Conservation (phyloP, 169 alveolate species). For the Cryptosporidium baileyi region DNA sequence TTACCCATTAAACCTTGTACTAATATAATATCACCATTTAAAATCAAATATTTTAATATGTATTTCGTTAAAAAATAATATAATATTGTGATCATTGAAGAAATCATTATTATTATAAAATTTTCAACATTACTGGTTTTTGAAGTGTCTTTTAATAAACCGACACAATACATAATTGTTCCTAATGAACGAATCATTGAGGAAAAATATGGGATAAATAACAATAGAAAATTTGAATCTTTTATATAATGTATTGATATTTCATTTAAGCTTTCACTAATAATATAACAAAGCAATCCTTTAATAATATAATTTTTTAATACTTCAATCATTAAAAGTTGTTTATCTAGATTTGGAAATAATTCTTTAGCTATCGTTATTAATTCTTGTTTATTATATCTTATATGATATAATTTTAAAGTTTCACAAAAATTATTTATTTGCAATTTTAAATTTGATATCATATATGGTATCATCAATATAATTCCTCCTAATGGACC, state of each 20-base stretch:
- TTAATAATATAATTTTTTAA: background rate
- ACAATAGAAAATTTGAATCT: background rate
- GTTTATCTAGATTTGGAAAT: conserved; percentile 39
- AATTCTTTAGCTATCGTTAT: conserved; percentile 1
- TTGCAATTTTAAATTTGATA: conserved; percentile 33
- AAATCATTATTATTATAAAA: background rate
- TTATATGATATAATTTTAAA: background rate
- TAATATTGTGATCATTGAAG: background rate
- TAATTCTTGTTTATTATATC: background rate
- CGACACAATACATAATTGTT: background rate
- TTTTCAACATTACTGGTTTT: background rate
- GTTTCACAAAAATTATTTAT: conserved; percentile 55
- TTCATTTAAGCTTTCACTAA: conserved; percentile 43
- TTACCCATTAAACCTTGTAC: background rate
- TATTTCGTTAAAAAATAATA: background rate
- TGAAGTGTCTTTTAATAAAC: conserved; percentile 7
- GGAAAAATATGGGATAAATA: conserved; percentile 11
- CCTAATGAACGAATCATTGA: conserved; percentile 35
- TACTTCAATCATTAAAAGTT: background rate
- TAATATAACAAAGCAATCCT: background rate
- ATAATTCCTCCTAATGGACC: conserved; percentile 64
- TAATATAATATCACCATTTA: background rate
- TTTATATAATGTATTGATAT: conserved; percentile 11
- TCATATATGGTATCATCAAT: conserved; percentile 63
- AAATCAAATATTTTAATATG: background rate